Evolutionary conservation across 306 rosid genomes (phyloP), one percentile per base, ranked within the genome.

Genomic region (Inga laurina): DNA sequence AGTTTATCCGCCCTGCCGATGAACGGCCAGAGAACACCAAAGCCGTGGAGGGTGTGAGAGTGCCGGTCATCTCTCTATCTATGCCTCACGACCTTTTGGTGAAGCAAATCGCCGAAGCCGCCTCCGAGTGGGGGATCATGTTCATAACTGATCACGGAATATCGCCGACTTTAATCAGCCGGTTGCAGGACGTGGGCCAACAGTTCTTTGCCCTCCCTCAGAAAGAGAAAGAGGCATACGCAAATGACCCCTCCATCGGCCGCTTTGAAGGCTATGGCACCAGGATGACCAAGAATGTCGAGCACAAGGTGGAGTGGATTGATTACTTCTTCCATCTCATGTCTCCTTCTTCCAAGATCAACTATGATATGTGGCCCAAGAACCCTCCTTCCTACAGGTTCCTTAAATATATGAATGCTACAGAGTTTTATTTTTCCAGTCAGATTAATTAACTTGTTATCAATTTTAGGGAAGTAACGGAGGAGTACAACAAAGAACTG

Each of bases 271-370:
- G 97, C 0, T 88, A 93, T 57, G 97, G 95, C 12, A 90, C 97
- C 3, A 93, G 81, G 77, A 91, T 93, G 91, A 81, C 90, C 3
- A 91, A 88, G 65, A 91, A 87, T 49, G 72, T 67, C 0, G 89
- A 93, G 5, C 81, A 90, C n/a, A 93, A 90, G 72, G n/a, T 91
- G 11, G 97, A 93, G 79, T 93, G 93, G 95, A 51, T 93, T 1
- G 93, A 93, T 71, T 93, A 93, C 27, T 91, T 71, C 80, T 93
- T 87, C 68, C 97, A 91, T 39, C 3, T 88, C 22, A 84, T 82
- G 67, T 45, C 86, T 72, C 95, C 95, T 75, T 82, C 90, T 65
- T 78, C 90, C 2, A 88, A 81, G 82, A 89, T 85, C 12, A 82
- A 91, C 30, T 49, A 74, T 65, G 73, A 77, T 21, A 8, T 48